phyloP scores from a whole-genome alignment of 2,329 filamentous ascomycete genomes.

The Colletotrichum sp. region DNA sequence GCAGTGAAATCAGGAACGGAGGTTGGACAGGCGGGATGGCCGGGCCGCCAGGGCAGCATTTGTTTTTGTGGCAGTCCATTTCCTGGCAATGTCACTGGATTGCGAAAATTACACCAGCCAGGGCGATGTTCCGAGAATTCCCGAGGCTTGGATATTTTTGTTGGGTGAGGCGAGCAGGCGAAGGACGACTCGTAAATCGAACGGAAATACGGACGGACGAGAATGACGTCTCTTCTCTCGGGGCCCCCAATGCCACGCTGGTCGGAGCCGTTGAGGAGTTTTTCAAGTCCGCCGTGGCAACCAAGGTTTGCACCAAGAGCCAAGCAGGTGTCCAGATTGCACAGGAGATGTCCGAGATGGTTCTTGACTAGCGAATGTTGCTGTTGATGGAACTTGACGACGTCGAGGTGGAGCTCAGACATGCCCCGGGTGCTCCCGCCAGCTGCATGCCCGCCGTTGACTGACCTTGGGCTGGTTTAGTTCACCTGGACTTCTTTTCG shows the following conservation, averaged over 20 bases:
- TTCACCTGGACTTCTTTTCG: background rate
- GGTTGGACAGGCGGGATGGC: slow-evolving; percentile 6
- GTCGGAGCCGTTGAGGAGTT: background rate
- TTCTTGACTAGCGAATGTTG: background rate
- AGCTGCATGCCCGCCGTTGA: background rate
- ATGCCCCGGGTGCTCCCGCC: background rate
- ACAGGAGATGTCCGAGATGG: background rate
- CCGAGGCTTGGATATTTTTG: background rate
- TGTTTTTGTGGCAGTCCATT: background rate
- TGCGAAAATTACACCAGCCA: background rate
- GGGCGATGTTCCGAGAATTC: slow-evolving; percentile 1
- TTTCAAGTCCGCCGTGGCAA: background rate
- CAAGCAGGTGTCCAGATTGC: background rate
- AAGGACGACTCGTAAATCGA: slow-evolving; percentile 11
- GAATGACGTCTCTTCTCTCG: background rate
- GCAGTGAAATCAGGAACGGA: slow-evolving; percentile 9
- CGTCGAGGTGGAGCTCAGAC: background rate
- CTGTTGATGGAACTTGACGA: background rate
- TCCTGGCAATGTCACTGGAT: background rate
- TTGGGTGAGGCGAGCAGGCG: slow-evolving; percentile 4
- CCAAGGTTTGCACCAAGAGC: background rate
- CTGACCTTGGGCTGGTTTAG: background rate
- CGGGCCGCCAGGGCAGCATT: slow-evolving; percentile 1
- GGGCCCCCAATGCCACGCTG: background rate
- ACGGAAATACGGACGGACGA: slow-evolving; percentile 11